These are phyloP conservation scores for Stachybotrys chartarum DNA, from an alignment of 2,329 filamentous ascomycete species.

Conservation along the genomic window DNA sequence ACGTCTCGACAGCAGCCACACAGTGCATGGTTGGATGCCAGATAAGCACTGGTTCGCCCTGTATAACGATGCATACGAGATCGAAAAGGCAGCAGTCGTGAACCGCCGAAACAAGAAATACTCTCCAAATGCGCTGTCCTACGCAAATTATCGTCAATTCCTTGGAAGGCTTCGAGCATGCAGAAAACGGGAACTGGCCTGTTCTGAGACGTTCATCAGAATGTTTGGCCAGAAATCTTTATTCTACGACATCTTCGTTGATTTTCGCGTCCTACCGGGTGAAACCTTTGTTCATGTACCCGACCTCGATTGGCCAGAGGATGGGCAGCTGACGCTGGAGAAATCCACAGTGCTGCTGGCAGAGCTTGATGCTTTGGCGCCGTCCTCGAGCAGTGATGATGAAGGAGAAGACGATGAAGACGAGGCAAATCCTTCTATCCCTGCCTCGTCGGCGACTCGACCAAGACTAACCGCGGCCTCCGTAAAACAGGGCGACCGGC, in stretches of 20 bases:
- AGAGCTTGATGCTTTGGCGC: not conserved
- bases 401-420: slow-evolving; percentile 9
- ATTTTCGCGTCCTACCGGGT: slow-evolving; percentile 10
- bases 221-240: slow-evolving; percentile 15
- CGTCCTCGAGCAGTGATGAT: slow-evolving; percentile 4
- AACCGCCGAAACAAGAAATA: slow-evolving; percentile 7
- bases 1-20: slow-evolving; percentile 28
- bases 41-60: slow-evolving; percentile 25
- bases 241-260: slow-evolving; percentile 25
- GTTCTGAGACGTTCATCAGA: slow-evolving; percentile 16
- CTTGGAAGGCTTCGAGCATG: slow-evolving; percentile 28
- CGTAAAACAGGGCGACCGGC: slow-evolving; percentile 1
- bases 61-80: slow-evolving; percentile 17
- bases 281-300: slow-evolving; percentile 1
- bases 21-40: slow-evolving; percentile 37
- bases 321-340: slow-evolving; percentile 15
- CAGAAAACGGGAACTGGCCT: slow-evolving; percentile 38
- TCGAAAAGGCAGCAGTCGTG: slow-evolving; percentile 17
- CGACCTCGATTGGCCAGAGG: slow-evolving; percentile 15
- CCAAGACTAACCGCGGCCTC: not conserved
- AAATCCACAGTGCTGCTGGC: not conserved
- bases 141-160: slow-evolving; percentile 11
- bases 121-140: slow-evolving; percentile 2
- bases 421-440: slow-evolving; percentile 4
- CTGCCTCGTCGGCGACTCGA: not conserved